phyloP scores from a whole-genome alignment of 106 monocot species.

The Allium sativum region DNA sequence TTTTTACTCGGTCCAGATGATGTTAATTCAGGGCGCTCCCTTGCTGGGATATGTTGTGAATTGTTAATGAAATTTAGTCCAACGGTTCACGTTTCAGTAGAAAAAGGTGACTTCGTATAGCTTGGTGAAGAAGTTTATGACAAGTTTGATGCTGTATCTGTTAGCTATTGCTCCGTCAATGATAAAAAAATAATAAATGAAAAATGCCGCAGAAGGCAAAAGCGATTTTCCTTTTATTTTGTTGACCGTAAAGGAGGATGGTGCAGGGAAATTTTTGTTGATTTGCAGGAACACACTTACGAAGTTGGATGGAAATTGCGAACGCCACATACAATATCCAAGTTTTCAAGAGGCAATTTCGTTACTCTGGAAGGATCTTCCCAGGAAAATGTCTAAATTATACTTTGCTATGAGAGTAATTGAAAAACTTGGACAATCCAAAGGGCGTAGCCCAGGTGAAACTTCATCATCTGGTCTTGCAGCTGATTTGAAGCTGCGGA shows the following conservation, averaged over 20 bases:
- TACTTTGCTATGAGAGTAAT: slow-evolving; percentile 77
- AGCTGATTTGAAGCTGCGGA: no score
- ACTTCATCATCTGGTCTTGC: no score
- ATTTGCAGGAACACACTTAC: slow-evolving; percentile 69
- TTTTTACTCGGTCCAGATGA: slow-evolving; percentile 58
- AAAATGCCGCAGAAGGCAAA: slow-evolving; percentile 63
- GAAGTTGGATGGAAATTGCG: slow-evolving; percentile 18
- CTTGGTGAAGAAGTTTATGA: slow-evolving; percentile 64
- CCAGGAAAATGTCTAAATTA: slow-evolving; percentile 46
- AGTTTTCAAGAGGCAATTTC: slow-evolving; percentile 63
- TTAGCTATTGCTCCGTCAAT: slow-evolving; percentile 39
- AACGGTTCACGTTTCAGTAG: slow-evolving; percentile 72
- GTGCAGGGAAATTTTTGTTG: slow-evolving; percentile 91
- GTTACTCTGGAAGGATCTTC: slow-evolving; percentile 53
- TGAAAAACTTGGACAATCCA: no score
- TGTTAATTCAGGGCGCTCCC: slow-evolving; percentile 22
- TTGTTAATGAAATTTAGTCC: slow-evolving; percentile 82
- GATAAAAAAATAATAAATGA: slow-evolving; percentile 49
- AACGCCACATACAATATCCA: slow-evolving; percentile 37
- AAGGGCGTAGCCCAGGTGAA: no score
- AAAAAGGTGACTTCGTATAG: slow-evolving; percentile 59
- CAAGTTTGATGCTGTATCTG: slow-evolving; percentile 73
- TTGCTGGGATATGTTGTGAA: slow-evolving; percentile 65
- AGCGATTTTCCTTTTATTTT: slow-evolving; percentile 65
- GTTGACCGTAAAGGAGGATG: slow-evolving; percentile 80